A percentile compares a stretch with the other conserved stretches of the same genome.
These are phyloP conservation scores for Yamadazyma ubonensis DNA, from an alignment of 805 yeast genomes.

Conservation along the genomic window DNA sequence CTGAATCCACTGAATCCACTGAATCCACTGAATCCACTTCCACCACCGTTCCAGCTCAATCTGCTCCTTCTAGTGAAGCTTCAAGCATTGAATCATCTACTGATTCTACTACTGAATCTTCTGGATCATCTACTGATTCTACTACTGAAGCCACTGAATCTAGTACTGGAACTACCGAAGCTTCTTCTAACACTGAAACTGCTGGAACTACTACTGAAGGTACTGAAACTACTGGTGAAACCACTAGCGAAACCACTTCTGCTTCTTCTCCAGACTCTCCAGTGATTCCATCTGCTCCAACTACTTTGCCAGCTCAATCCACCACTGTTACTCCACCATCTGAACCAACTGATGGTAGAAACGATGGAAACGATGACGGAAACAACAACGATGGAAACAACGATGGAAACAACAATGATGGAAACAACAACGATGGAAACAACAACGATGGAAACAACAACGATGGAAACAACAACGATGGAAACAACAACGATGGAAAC, in stretches of 20 bases:
- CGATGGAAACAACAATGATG: background rate
- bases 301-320: slow-evolving; percentile 1
- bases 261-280: slow-evolving; percentile 1
- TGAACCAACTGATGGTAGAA: slow-evolving; percentile 1
- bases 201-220: background rate
- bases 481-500: background rate
- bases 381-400: no score
- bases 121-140: slow-evolving; percentile 5
- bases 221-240: slow-evolving; percentile 4
- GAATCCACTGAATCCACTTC: slow-evolving; percentile 7
- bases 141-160: slow-evolving; percentile 13
- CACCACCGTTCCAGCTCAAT: slow-evolving; percentile 5
- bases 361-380: background rate
- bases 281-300: slow-evolving; percentile 8
- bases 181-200: background rate
- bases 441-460: background rate
- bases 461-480: background rate
- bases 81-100: slow-evolving; percentile 24
- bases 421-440: background rate
- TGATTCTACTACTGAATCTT: slow-evolving; percentile 7
- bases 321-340: background rate
- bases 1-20: slow-evolving; percentile 6
- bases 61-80: slow-evolving; percentile 5
- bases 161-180: slow-evolving; percentile 12
- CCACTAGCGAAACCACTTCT: background rate